Base-by-base conservation (phyloP, 2,329 filamentous ascomycete genomes). In the Trichocomaceae sp. region DNA sequence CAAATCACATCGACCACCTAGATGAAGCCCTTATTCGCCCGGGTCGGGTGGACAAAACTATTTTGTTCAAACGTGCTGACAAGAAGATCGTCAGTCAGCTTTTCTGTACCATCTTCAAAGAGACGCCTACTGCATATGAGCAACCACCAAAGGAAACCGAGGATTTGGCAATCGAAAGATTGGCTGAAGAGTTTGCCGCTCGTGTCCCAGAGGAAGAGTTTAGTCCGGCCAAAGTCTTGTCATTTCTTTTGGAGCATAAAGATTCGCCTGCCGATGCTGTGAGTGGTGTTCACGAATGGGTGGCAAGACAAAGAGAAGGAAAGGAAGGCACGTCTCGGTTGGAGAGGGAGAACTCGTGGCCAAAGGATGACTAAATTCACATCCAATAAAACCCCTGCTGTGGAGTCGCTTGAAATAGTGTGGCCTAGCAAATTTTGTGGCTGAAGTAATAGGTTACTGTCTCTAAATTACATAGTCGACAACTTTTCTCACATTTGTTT, bases 21-120 rank as follows among this genome's bases (percentile, higher is more conserved):
- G 84, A 88, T 62, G 70, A 75, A 2, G 84, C 84, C 0, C 73
- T 89, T 0, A 75, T 86, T 12, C 76, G 85, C n/a, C 84, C 84
- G 0, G 86, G 85, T 0, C 76, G 85, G 2, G 81, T 89, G 1
- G 85, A 89, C 61, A 77, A 81, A 68, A 80, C 79, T 57, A 78
- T 88, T n/a, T 69, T 75, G 50, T 86, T 88, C 64, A 70, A 65
- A 4, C 67, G 66, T 48, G 66, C 73, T 7, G 67, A 66, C 13
- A 56, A 60, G 9, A 61, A 61, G 5, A 69, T 71, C 17, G 64
- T 73, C 15, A 55, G 64, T 45, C 66, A 73, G 29, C 63, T 76
- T 9, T 76, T 74, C n/a, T 59, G 31, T 35, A 22, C 19, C 19
- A 35, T 44, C 23, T 44, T 45, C 12, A 35, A 31, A 44, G 5